Percentiles rank a stretch among this genome's conserved stretches.
phyloP scores from a whole-genome alignment of 78 protist species.

The Dictyostelium capitatum region DNA sequence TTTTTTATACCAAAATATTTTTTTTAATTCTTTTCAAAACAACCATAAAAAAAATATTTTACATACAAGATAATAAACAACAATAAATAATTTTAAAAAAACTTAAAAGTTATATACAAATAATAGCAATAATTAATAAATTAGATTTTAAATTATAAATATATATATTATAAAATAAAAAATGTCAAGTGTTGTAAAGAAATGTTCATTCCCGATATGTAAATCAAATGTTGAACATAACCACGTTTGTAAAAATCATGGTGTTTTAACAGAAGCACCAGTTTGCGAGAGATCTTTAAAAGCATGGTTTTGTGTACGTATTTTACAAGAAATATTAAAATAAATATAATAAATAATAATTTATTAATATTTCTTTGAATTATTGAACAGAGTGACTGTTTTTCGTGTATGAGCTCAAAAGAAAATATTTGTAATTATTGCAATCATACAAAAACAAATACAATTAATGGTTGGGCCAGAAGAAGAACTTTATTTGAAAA shows the following conservation, averaged over 20 bases:
- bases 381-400: background rate
- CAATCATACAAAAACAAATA: background rate
- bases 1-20: no score
- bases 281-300: conserved; percentile 1
- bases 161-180: background rate
- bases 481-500: background rate
- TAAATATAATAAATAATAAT: background rate
- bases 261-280: background rate
- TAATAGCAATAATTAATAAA: no score
- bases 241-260: background rate
- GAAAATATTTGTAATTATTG: background rate
- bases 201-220: conserved; percentile 16
- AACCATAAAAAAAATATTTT: no score
- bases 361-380: background rate
- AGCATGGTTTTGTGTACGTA: conserved; percentile 15
- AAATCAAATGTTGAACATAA: background rate
- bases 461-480: background rate
- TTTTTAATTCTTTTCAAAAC: no score
- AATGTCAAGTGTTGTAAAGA: conserved; percentile 1
- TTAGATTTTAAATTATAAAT: no score
- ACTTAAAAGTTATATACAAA: no score
- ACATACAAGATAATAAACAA: no score
- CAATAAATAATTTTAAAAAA: no score
- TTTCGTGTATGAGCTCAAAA: background rate
- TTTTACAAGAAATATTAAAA: background rate